phyloP scores from a whole-genome alignment of 805 yeast genomes.

The Metschnikowia amazonensis region DNA sequence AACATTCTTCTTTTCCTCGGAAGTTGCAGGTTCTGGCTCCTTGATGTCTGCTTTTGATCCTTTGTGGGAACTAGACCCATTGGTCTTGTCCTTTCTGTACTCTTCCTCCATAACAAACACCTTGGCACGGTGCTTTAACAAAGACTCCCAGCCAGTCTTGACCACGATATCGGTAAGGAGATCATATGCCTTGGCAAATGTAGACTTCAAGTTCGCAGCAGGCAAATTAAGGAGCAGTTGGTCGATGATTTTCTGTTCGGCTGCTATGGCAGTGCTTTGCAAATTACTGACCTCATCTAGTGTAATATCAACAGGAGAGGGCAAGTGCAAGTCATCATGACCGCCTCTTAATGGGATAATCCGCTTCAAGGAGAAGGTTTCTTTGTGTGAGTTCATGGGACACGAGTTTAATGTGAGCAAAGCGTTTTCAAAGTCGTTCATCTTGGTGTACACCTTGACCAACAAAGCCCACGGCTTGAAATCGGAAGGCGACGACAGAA shows the following conservation, averaged over 20 bases:
- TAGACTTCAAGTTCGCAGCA: slow-evolving; percentile 59
- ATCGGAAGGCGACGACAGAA: slow-evolving; percentile 69
- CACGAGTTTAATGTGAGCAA: slow-evolving; percentile 71
- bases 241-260: slow-evolving; percentile 64
- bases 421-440: slow-evolving; percentile 68
- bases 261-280: slow-evolving; percentile 59
- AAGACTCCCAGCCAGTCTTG: slow-evolving; percentile 45
- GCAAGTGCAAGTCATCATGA: slow-evolving; percentile 60
- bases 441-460: slow-evolving; percentile 58
- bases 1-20: not conserved
- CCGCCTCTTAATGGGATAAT: slow-evolving; percentile 49
- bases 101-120: slow-evolving; percentile 49
- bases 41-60: slow-evolving; percentile 11
- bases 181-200: slow-evolving; percentile 44
- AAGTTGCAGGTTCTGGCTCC: slow-evolving; percentile 8
- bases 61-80: slow-evolving; percentile 13
- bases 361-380: slow-evolving; percentile 58
- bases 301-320: slow-evolving; percentile 71
- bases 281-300: slow-evolving; percentile 64
- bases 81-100: slow-evolving; percentile 37
- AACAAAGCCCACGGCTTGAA: slow-evolving; percentile 71
- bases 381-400: slow-evolving; percentile 76
- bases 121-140: slow-evolving; percentile 43
- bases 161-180: slow-evolving; percentile 42
- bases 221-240: slow-evolving; percentile 60